Evolutionary conservation across 169 alveolate species (phyloP).

Genomic region (Plasmodium gaboni): DNA sequence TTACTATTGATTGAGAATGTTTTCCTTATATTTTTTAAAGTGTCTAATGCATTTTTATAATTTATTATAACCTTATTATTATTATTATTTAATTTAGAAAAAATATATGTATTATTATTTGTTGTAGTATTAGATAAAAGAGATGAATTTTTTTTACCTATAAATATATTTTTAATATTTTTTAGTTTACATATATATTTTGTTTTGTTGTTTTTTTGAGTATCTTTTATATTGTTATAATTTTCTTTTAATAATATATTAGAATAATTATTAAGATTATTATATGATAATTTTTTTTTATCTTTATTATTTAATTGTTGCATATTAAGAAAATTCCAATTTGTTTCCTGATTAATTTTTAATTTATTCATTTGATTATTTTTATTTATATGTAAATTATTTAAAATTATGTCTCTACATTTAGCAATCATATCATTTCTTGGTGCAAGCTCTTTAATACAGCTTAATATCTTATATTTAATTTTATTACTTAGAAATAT

Average conservation of each 20-base stretch:
- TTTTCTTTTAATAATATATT: background rate
- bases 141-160: background rate
- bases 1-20: background rate
- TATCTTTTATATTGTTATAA: background rate
- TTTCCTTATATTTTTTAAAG: slow-evolving; percentile 43
- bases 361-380: no score
- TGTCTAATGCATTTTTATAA: background rate
- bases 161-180: background rate
- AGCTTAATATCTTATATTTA: slow-evolving; percentile 29
- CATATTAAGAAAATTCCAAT: no score
- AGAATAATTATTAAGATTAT: no score
- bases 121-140: slow-evolving; percentile 8
- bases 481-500: slow-evolving; percentile 36
- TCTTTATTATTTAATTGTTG: no score
- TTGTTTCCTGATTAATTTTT: no score
- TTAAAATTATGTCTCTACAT: no score
- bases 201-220: background rate
- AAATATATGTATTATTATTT: slow-evolving; percentile 7
- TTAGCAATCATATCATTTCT: no score
- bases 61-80: no score
- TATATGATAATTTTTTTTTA: no score
- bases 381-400: no score
- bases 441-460: slow-evolving; percentile 13
- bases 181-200: background rate
- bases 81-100: slow-evolving; percentile 7